Evolutionary conservation across 305 asterid genomes (phyloP).

Genomic region (Ilex paraguariensis): DNA sequence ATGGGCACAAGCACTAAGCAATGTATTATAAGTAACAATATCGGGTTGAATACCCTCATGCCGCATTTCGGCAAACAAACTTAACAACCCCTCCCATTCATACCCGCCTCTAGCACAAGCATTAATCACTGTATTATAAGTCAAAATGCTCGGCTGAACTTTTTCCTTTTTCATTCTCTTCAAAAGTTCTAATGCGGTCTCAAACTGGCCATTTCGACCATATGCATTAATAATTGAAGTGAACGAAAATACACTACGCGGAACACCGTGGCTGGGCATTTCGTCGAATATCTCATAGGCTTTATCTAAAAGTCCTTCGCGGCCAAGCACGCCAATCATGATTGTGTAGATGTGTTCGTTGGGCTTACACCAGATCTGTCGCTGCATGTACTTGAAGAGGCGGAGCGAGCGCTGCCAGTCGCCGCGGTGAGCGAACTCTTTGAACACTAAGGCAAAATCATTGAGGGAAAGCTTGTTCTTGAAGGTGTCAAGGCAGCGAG

Average conservation of each 20-base stretch:
- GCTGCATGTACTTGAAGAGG: conserved; percentile 90
- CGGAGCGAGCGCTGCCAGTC: conserved; percentile 99
- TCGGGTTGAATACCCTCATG: conserved; percentile 96
- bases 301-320: conserved; percentile 86
- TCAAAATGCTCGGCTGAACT: conserved; percentile 68
- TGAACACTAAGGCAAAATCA: conserved; percentile 72
- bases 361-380: conserved; percentile 95
- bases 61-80: conserved; percentile 93
- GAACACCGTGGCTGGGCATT: conserved; percentile 61
- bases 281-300: conserved; percentile 82
- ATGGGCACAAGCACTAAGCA: conserved; percentile 77
- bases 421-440: conserved; percentile 81
- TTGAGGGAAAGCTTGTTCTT: conserved; percentile 81
- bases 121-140: conserved; percentile 82
- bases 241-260: conserved; percentile 66
- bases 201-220: conserved; percentile 85
- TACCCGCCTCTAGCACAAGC: conserved; percentile 92
- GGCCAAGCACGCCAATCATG: conserved; percentile 73
- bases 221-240: conserved; percentile 88
- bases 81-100: conserved; percentile 91
- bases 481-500: conserved; percentile 89
- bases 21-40: conserved; percentile 80
- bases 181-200: conserved; percentile 56
- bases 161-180: conserved; percentile 77
- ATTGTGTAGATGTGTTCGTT: conserved; percentile 79